Base-by-base conservation (phyloP, 192 early-diverging fungal species). In the Spizellomyces sp. region DNA sequence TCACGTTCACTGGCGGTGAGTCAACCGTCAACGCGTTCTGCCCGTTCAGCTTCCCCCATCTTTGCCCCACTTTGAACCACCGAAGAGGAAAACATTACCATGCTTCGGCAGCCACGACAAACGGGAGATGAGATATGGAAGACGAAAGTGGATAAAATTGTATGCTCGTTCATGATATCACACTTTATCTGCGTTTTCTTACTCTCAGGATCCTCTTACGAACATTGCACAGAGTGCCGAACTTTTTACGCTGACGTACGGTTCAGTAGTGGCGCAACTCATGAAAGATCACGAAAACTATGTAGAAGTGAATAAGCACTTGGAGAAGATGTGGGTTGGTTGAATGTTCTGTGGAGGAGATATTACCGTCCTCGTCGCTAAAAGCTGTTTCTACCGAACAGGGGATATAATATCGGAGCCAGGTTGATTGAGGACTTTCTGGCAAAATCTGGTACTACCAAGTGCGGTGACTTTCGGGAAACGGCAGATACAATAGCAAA, bases 351-450 rank as follows among this genome's bases (percentile, higher is more conserved):
- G 10, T 56, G 9, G 36, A 8, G 22, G 6, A 69, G 17, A n/a
- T 58, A 44, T 64, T 44, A 9, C 3, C n/a, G 17, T 46, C 4
- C 42, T 36, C 27, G 27, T 36, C 3, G 27, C 27, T 36, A 36
- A 36, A 36, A 36, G 3, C 27, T 36, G 27, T 12, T 54, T 54
- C 17, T 54, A 54, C 50, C 62, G 45, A 19, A 48, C 58, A 94
- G 92, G 92, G 98, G 98, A 41, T 98, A 99, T 79, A 98, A 95
- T 75, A 99, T 99, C 64, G 98, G 98, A 22, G 85, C 88, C 41
- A 88, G 96, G 4, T 79, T 99, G 62, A 95, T 98, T 70, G 98
- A 99, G 70, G 98, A 99, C 74, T 94, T 98, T 61, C 77, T 99
- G 48, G 93, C 98, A n/a, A 81, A 89, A 67, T 83, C 91, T 2